Conservation (phyloP, 1,139 yeast genomes). For the Taphrina confusa region DNA sequence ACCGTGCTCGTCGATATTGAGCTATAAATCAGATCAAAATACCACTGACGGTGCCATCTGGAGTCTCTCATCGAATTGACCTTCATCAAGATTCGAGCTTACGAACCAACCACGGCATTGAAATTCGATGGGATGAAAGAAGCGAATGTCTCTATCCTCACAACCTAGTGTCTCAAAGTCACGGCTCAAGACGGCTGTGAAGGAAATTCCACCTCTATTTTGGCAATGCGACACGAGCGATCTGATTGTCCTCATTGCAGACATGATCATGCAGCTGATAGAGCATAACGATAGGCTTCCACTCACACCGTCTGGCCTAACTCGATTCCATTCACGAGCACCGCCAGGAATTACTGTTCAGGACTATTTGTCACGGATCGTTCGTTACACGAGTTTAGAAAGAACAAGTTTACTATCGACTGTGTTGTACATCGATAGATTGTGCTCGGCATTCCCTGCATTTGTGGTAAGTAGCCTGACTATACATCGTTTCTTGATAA, state of each 20-base stretch:
- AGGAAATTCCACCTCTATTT: conserved; percentile 58
- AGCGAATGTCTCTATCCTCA: conserved; percentile 5
- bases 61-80: no score
- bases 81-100: no score
- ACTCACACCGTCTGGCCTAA: conserved; percentile 54
- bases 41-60: no score
- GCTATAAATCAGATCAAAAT: no score
- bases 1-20: no score
- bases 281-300: conserved; percentile 63
- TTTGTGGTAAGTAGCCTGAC: conserved; percentile 88
- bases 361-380: conserved; percentile 72
- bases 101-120: no score
- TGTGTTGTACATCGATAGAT: conserved; percentile 82
- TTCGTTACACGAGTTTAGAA: conserved; percentile 82
- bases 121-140: conserved; percentile 22
- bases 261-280: conserved; percentile 77
- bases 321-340: conserved; percentile 88
- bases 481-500: conserved; percentile 84
- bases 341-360: conserved; percentile 85
- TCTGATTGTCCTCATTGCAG: conserved; percentile 66
- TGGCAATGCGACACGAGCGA: conserved; percentile 70
- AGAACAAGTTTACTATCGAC: conserved; percentile 77
- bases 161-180: neutral
- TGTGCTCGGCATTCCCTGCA: conserved; percentile 73
- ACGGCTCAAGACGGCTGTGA: conserved; percentile 20